phyloP scores from a whole-genome alignment of 2,329 filamentous ascomycete species.

The Cadophora malorum region DNA sequence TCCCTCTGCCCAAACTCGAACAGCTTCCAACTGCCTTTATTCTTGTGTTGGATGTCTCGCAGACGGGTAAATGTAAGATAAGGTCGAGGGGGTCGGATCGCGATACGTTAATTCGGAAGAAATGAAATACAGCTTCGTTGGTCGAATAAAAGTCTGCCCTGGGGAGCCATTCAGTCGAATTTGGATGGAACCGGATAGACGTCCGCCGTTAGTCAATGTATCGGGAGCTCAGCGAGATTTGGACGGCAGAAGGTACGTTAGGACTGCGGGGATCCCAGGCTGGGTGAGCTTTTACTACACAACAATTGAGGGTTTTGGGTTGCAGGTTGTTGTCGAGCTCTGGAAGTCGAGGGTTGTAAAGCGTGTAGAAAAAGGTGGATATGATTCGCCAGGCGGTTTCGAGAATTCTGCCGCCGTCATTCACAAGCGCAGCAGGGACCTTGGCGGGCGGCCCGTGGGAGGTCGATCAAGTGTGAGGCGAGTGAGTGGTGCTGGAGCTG shows the following conservation, averaged over 20 bases:
- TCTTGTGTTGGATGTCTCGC: constrained; percentile 6
- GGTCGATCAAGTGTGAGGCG: background rate
- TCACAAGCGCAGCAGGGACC: background rate
- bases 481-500: background rate
- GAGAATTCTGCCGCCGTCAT: constrained; percentile 22
- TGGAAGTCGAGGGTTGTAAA: constrained; percentile 19
- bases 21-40: background rate
- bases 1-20: background rate
- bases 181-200: background rate
- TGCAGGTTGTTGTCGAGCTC: constrained; percentile 21
- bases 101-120: constrained; percentile 31
- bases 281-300: background rate
- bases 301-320: constrained; percentile 3
- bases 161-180: constrained; percentile 42
- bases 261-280: constrained; percentile 9
- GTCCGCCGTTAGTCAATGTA: background rate
- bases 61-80: constrained; percentile 16
- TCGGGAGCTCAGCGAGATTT: background rate
- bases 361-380: constrained; percentile 15
- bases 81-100: constrained; percentile 10
- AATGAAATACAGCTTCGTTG: constrained; percentile 41
- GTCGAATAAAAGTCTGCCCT: constrained; percentile 37
- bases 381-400: constrained; percentile 16
- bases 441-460: constrained; percentile 3
- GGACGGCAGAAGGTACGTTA: background rate